A percentile compares a stretch with the other conserved stretches of the same genome.
Evolutionary conservation across 768 basidiomycete genomes (phyloP).

Genomic region (Naganishia kalamii): DNA sequence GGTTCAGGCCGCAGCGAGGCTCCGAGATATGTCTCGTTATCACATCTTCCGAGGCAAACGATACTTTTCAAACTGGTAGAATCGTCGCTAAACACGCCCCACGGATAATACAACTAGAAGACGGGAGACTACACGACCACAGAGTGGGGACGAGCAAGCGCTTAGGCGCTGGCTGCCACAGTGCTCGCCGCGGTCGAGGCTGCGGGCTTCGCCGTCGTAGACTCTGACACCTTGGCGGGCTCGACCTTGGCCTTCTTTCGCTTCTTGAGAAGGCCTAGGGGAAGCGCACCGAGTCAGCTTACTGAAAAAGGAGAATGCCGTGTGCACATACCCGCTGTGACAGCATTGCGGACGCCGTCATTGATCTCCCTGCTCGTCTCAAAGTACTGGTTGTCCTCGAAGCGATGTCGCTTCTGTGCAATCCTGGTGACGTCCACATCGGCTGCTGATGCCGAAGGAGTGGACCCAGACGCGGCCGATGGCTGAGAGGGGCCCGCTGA

Average conservation of each 20-base stretch:
- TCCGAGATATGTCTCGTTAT: no score
- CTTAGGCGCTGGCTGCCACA: background rate
- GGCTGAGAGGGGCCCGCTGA: slow-evolving; percentile 30
- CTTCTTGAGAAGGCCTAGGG: slow-evolving; percentile 28
- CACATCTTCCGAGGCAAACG: no score
- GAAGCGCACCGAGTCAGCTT: background rate
- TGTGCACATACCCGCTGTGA: slow-evolving; percentile 61
- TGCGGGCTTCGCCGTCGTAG: background rate
- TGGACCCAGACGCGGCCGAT: background rate
- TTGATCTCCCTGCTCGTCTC: slow-evolving; percentile 87
- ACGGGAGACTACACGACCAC: background rate
- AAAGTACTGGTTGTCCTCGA: slow-evolving; percentile 86
- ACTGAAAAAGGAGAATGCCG: background rate
- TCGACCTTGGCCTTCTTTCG: slow-evolving; percentile 25
- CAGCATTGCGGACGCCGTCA: slow-evolving; percentile 84
- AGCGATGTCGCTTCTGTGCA: slow-evolving; percentile 65
- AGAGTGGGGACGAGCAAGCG: background rate
- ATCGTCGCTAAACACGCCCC: no score
- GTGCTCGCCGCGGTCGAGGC: background rate
- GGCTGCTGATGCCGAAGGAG: background rate
- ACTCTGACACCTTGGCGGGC: slow-evolving; percentile 1
- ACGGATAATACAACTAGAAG: background rate
- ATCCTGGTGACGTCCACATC: slow-evolving; percentile 42
- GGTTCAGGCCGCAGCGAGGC: no score
- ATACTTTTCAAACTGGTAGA: no score